Base-by-base conservation (phyloP, 1,284 basidiomycete genomes). In the Puccinia polysora region DNA sequence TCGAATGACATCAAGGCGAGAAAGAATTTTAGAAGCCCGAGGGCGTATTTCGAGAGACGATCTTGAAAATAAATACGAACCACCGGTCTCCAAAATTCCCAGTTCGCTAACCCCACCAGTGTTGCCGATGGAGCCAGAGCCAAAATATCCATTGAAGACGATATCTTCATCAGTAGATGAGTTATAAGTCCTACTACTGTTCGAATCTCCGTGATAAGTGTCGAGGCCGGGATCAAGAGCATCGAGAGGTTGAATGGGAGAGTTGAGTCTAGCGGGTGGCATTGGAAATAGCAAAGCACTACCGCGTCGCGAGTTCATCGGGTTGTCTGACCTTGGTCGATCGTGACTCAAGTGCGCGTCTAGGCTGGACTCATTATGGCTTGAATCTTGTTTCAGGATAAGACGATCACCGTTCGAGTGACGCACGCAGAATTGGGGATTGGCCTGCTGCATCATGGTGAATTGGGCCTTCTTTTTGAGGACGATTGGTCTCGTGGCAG, bases 61-160 rank as follows among this genome's bases (percentile, higher is more conserved):
- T 50, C 6, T 14, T 4, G 34, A n/a, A 59, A 38, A 3, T 18
- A 15, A 38, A 34, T 12, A 63, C 60, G 43, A 7, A 63, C 60
- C 15, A 30, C 32, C 30, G 7, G 45, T 47, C 4, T 63, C 60
- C n/a, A 63, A 45, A 34, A 47, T 63, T 10, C 60, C 60, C 40
- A 63, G 20, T 63, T 63, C 60, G 20, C 60, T 63, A n/a, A 63
- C 60, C 10, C 60, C 60, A 34, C 60, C 60, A 12, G 60, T 63
- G 20, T 63, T 63, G 28, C 60, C 60, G n/a, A 63, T 63, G 18
- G 60, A 38, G 4, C 43, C 45, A 34, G 43, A 63, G 60, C 40
- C 60, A 45, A 32, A 30, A 45, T 63, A 63, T 25, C 45, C 60
- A 34, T 23, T 49, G 40, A 63, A 63, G 23, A 63, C n/a, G 45